These are phyloP conservation scores for Astrephomene gubernaculifera DNA, from an alignment of 139 green algal species.

Conservation along the genomic window DNA sequence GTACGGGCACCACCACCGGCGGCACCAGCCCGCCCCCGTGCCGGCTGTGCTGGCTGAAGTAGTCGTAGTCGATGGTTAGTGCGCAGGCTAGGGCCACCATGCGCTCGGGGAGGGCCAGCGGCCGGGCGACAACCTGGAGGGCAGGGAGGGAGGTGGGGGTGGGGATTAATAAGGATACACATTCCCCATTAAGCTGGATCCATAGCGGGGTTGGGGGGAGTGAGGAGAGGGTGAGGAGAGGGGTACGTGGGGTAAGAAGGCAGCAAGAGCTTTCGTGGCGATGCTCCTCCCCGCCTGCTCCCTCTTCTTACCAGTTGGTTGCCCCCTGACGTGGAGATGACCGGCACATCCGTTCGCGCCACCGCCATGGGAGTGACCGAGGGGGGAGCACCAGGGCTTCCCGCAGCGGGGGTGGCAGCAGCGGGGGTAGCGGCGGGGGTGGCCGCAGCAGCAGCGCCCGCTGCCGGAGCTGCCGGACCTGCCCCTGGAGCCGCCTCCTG, in stretches of 20 bases:
- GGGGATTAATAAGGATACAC: too few relatives aligned
- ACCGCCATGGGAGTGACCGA: constrained; percentile 66
- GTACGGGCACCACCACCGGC: constrained; percentile 60
- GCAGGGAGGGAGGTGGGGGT: too few relatives aligned
- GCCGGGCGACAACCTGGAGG: constrained; percentile 62
- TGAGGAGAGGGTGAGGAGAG: too few relatives aligned
- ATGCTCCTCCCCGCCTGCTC: background rate
- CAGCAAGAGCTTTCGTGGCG: too few relatives aligned
- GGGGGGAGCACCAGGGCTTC: too few relatives aligned
- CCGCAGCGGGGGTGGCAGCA: too few relatives aligned
- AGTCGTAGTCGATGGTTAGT: constrained; percentile 71
- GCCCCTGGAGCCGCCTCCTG: background rate
- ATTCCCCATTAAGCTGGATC: too few relatives aligned
- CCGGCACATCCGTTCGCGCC: constrained; percentile 66
- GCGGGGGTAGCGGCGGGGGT: background rate
- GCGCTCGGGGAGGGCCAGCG: constrained; percentile 74
- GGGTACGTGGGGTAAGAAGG: background rate
- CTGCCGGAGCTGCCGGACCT: background rate
- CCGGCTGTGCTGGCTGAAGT: constrained; percentile 69
- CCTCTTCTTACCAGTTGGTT: constrained; percentile 77
- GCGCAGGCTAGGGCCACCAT: constrained; percentile 84
- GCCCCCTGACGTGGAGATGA: constrained; percentile 79
- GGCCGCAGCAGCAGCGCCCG: background rate
- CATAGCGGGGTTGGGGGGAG: too few relatives aligned
- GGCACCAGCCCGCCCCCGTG: constrained; percentile 53